phyloP scores from a whole-genome alignment of 2,329 filamentous ascomycete species.

The Monilinia fructigena region DNA sequence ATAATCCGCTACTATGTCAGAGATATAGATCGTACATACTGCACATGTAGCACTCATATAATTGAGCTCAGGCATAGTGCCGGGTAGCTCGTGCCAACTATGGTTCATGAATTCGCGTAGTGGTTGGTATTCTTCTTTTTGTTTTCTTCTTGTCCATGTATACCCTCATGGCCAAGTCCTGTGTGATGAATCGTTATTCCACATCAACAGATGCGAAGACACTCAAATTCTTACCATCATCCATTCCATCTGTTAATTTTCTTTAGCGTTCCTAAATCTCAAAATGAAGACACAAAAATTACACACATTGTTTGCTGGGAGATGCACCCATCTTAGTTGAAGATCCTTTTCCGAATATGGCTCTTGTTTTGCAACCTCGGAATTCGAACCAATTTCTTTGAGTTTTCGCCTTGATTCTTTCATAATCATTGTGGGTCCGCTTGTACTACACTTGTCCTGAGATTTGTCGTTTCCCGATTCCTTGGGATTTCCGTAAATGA shows the following conservation, averaged over 20 bases:
- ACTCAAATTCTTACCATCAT: not conserved
- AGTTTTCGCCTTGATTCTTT: not conserved
- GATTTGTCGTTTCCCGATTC: not conserved
- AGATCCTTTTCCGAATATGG: not conserved
- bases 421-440: not conserved
- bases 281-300: not conserved
- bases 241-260: not conserved
- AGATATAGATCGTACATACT: not conserved
- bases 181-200: not conserved
- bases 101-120: not conserved
- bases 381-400: not conserved
- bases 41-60: not conserved
- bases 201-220: not conserved
- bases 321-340: not conserved
- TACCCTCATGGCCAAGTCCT: not conserved
- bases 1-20: not conserved
- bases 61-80: not conserved
- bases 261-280: not conserved
- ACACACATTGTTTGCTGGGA: conserved; percentile 1
- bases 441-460: not conserved
- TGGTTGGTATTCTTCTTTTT: not conserved
- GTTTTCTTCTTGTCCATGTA: not conserved
- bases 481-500: not conserved
- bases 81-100: not conserved
- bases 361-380: not conserved